These are phyloP conservation scores for Dactylorhiza incarnata DNA, from an alignment of 106 monocot species.

Conservation along the genomic window DNA sequence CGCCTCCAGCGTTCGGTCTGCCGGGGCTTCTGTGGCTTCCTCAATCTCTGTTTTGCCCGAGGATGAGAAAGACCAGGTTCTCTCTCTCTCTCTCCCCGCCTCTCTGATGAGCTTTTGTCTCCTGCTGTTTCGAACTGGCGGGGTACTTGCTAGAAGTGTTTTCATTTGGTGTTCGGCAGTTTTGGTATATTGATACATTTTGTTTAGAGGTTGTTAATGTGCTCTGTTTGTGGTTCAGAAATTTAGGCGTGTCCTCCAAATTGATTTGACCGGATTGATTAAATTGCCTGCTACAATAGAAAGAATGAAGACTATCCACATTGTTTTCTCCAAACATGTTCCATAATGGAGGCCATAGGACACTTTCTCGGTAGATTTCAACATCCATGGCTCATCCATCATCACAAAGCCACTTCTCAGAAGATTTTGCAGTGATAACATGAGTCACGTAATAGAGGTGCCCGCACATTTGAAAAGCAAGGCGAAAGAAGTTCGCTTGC, in stretches of 20 bases:
- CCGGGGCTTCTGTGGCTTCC: slow-evolving; percentile 80
- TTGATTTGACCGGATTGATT: no score
- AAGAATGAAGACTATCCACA: no score
- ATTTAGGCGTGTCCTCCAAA: not conserved
- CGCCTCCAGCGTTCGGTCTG: slow-evolving; percentile 68
- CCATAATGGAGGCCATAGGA: no score
- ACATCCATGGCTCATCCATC: no score
- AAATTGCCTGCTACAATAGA: no score
- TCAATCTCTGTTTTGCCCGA: slow-evolving; percentile 47
- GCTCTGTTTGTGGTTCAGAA: not conserved
- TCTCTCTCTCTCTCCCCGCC: not conserved
- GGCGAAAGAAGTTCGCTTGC: no score
- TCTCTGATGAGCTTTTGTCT: not conserved
- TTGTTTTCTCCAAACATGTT: no score
- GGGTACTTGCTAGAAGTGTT: not conserved
- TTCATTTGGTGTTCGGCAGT: not conserved
- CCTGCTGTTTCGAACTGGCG: not conserved
- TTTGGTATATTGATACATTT: not conserved
- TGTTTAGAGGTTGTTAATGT: not conserved
- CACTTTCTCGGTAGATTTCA: no score
- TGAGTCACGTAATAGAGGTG: no score
- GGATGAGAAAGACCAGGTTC: slow-evolving; percentile 81
- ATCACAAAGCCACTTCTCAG: no score
- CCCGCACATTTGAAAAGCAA: no score
- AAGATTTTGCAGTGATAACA: no score